Evolutionary conservation across 1,139 yeast species (phyloP).

Genomic region (Pneumocystis oryctolagi): DNA sequence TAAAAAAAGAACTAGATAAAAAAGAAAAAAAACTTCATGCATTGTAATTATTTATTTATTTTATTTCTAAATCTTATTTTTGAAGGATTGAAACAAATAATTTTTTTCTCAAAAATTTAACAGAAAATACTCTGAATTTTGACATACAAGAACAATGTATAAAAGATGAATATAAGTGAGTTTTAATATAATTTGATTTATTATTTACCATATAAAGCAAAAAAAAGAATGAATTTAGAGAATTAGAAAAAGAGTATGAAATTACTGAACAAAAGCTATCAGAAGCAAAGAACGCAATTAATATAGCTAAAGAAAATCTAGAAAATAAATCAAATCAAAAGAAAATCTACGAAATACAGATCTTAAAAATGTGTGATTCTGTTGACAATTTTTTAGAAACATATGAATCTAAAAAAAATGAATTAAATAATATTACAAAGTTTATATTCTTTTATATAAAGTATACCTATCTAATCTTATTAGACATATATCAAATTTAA

Average conservation of each 20-base stretch:
- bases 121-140: background rate
- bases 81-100: background rate
- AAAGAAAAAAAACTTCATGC: slow-evolving; percentile 3
- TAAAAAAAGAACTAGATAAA: slow-evolving; percentile 11
- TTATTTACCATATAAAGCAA: background rate
- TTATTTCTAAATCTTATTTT: slow-evolving; percentile 1
- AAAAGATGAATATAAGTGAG: background rate
- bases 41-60: background rate
- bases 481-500: background rate
- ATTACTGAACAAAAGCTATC: background rate
- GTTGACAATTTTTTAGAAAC: slow-evolving; percentile 10
- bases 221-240: background rate
- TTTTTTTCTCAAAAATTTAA: background rate
- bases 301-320: background rate
- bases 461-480: background rate
- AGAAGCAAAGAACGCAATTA: background rate
- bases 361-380: slow-evolving; percentile 8
- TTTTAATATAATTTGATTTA: background rate
- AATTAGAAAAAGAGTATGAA: slow-evolving; percentile 1
- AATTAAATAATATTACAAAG: background rate
- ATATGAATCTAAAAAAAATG: background rate
- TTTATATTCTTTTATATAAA: background rate
- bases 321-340: background rate
- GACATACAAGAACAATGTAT: background rate
- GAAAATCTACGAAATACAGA: slow-evolving; percentile 1